Evolutionary conservation across 2,329 filamentous ascomycete species (phyloP).

Genomic region (Mycogone perniciosa): DNA sequence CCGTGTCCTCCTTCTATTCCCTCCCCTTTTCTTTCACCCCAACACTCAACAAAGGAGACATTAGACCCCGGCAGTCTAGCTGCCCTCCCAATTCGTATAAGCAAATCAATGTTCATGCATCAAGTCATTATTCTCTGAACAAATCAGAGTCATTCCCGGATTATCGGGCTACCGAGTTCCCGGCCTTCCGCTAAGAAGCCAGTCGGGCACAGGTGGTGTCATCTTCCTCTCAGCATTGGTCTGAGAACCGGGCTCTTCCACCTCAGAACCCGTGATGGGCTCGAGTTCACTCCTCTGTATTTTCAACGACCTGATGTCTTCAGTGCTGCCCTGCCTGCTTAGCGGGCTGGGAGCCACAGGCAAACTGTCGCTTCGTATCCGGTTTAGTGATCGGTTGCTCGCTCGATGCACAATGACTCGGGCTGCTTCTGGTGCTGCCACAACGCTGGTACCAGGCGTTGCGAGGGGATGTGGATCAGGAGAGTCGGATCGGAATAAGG

Average conservation of each 20-base stretch:
- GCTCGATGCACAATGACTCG: conserved; percentile 52
- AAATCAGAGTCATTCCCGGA: background rate
- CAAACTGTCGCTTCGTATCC: conserved; percentile 52
- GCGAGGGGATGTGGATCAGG: conserved; percentile 58
- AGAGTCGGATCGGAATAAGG: conserved; percentile 68
- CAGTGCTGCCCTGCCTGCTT: conserved; percentile 43
- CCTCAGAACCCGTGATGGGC: conserved; percentile 20
- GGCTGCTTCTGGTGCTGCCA: conserved; percentile 63
- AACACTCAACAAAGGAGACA: background rate
- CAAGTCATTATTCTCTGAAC: conserved; percentile 3
- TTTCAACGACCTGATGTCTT: conserved; percentile 33
- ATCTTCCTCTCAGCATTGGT: conserved; percentile 36
- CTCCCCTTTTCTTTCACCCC: background rate
- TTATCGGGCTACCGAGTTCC: background rate
- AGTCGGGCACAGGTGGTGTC: conserved; percentile 57
- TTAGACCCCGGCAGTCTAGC: background rate
- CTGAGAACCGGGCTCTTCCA: conserved; percentile 16
- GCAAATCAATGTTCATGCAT: background rate
- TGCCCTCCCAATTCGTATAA: background rate
- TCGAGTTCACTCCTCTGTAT: conserved; percentile 14
- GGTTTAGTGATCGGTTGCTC: conserved; percentile 44
- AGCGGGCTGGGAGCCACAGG: conserved; percentile 42
- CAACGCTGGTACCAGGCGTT: conserved; percentile 64
- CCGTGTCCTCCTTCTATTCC: conserved; percentile 4
- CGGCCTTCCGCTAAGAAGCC: conserved; percentile 40